Evolutionary conservation across 2,329 filamentous ascomycete species (phyloP).

Genomic region (Fusarium sp.): DNA sequence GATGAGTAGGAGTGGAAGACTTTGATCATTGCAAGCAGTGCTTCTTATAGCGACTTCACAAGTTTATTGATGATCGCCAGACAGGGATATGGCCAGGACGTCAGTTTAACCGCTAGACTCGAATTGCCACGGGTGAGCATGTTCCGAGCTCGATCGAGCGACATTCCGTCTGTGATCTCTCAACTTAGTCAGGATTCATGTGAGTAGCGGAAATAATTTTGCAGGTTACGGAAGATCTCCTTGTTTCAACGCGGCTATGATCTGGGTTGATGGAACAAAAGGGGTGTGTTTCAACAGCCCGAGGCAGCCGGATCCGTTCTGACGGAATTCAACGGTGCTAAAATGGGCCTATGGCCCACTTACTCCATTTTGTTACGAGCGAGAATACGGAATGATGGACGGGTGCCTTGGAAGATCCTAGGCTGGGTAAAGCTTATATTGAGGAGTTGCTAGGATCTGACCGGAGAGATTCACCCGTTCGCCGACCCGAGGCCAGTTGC

Average conservation of each 20-base stretch:
- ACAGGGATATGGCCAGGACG: not conserved
- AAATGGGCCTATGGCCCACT: not conserved
- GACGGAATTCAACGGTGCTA: not conserved
- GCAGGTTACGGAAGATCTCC: not conserved
- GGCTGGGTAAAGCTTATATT: not conserved
- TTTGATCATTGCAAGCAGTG: not conserved
- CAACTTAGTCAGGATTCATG: not conserved
- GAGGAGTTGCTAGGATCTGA: not conserved
- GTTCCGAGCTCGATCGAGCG: not conserved
- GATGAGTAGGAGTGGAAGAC: not conserved
- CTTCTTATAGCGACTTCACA: not conserved
- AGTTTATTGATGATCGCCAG: not conserved
- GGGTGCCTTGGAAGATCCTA: not conserved
- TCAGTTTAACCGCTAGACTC: not conserved
- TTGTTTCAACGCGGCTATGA: not conserved
- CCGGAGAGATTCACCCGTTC: not conserved
- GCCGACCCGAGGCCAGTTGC: not conserved
- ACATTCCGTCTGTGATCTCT: not conserved
- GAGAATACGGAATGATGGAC: not conserved
- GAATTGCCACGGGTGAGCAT: not conserved
- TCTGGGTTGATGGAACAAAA: not conserved
- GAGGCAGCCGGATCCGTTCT: not conserved
- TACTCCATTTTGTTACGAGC: not conserved
- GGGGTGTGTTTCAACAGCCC: not conserved
- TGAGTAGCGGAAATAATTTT: not conserved